Evolutionary conservation across 2,329 filamentous ascomycete genomes (phyloP).

Genomic region (Aspergillus pseudoviridinutans): DNA sequence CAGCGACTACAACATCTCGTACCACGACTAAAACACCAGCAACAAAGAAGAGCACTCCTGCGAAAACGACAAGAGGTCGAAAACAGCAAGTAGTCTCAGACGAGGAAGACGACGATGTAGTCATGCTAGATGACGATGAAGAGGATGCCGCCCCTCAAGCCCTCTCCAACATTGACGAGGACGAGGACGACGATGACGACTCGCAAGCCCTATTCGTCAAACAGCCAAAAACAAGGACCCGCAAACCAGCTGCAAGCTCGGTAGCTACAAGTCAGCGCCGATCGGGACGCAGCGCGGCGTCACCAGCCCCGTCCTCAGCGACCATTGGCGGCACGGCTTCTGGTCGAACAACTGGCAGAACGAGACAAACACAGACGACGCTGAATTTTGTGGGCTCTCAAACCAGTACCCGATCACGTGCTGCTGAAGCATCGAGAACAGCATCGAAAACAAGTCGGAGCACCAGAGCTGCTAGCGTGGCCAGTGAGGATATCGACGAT

Average conservation of each 20-base stretch:
- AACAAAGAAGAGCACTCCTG: conserved; percentile 20
- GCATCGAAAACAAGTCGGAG: conserved; percentile 27
- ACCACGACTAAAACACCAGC: conserved; percentile 31
- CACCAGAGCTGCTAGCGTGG: conserved; percentile 31
- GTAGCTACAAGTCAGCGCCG: conserved; percentile 21
- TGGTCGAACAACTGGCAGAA: conserved; percentile 22
- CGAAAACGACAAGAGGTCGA: conserved; percentile 19
- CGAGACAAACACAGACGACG: conserved; percentile 36
- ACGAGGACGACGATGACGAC: conserved; percentile 32
- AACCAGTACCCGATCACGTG: conserved; percentile 22
- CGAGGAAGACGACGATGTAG: conserved; percentile 39
- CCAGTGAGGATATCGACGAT: conserved; percentile 41
- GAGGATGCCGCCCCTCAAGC: conserved; percentile 26
- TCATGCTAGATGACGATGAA: conserved; percentile 36
- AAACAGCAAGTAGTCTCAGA: conserved; percentile 32
- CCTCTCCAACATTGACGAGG: conserved; percentile 26
- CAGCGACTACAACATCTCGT: conserved; percentile 35
- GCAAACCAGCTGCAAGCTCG: conserved; percentile 18
- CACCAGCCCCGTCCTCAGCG: conserved; percentile 31
- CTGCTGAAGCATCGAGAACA: conserved; percentile 4
- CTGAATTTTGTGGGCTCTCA: conserved; percentile 42
- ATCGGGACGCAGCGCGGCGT: conserved; percentile 24
- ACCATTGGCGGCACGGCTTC: conserved; percentile 25
- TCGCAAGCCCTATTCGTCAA: conserved; percentile 42
- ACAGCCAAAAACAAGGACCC: conserved; percentile 27